Base-by-base conservation (phyloP, 177 flowering plant species). In the Vitis hybrid region DNA sequence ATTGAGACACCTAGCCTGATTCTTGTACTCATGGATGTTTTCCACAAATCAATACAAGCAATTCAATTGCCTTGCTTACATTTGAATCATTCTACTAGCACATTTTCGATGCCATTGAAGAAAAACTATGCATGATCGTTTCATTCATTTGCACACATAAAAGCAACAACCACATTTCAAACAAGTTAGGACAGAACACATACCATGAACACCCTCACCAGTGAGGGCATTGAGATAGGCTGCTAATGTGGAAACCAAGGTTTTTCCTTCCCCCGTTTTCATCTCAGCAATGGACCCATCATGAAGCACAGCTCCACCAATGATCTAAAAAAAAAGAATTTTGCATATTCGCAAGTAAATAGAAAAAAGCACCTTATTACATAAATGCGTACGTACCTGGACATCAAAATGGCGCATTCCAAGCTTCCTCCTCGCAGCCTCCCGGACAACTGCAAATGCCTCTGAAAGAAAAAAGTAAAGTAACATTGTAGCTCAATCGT, bases 341-440 rank as follows among this genome's bases (percentile, higher is more conserved):
- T 9, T 21, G 30, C 54, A 53, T 5, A 58, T 5, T 11, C 53
- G 4, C 2, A 32, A 4, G 21, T 17, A 21, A 41, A 64, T 50
- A 17, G 18, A 56, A 62, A 55, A 65, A n/a, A 70, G 27, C 41
- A 35, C 41, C 41, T 6, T 4, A 35, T 35, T 35, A 53, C 32
- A 67, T 3, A 58, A 49, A 68, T 5, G 50, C n/a, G 35, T 46
- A 12, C 13, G 35, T 64, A 93, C 99, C 97, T 96, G 99, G 52
- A 93, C 99, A 88, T 93, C 99, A 83, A 93, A 96, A 79, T 93
- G 99, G 35, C 99, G 94, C 99, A 96, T 96, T 65, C 98, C 97
- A 74, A 96, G 94, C 80, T 84, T 93, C 80, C 98, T 84, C 68
- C 54, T 96, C 27, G 98, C 99, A 58, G 98, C 98, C 87, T 96